A percentile compares a stretch with the other conserved stretches of the same genome.
phyloP scores from a whole-genome alignment of 75 land plant species.

The Cryptomeria japonica region DNA sequence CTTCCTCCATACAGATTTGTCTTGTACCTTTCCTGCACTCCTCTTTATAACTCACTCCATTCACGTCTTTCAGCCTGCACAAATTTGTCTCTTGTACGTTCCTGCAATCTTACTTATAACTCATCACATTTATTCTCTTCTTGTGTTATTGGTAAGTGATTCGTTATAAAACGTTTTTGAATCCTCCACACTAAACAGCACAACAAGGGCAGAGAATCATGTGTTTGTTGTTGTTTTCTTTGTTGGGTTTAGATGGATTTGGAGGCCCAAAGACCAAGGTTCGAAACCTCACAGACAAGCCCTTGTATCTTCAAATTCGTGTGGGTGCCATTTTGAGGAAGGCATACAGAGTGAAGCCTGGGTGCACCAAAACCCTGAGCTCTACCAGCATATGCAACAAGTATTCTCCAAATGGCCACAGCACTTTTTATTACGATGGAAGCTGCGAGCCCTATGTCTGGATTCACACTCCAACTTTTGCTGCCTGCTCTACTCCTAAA shows the following conservation, averaged over 20 bases:
- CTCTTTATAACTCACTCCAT: no score
- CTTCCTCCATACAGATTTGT: neutral
- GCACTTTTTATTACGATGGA: slow-evolving; percentile 17
- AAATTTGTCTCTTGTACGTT: no score
- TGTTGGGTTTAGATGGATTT: neutral
- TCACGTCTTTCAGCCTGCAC: no score
- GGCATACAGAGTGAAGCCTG: slow-evolving; percentile 29
- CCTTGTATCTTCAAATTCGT: slow-evolving; percentile 43
- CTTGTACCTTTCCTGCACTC: no score
- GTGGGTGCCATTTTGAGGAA: slow-evolving; percentile 47
- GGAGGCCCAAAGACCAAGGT: slow-evolving; percentile 21
- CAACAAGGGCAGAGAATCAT: neutral
- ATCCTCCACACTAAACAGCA: no score
- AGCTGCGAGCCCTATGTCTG: neutral
- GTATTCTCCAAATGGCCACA: slow-evolving; percentile 19
- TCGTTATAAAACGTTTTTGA: no score
- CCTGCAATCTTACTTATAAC: no score
- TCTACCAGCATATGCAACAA: slow-evolving; percentile 36
- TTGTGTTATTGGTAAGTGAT: no score
- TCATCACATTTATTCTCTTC: no score
- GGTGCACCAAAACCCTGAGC: neutral
- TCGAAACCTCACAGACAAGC: slow-evolving; percentile 37
- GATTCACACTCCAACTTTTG: slow-evolving; percentile 17
- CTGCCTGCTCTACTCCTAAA: slow-evolving; percentile 29
- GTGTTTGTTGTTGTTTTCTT: neutral